These are phyloP conservation scores for Rosa hybrid DNA, from an alignment of 331 rosid genomes.

Conservation along the genomic window DNA sequence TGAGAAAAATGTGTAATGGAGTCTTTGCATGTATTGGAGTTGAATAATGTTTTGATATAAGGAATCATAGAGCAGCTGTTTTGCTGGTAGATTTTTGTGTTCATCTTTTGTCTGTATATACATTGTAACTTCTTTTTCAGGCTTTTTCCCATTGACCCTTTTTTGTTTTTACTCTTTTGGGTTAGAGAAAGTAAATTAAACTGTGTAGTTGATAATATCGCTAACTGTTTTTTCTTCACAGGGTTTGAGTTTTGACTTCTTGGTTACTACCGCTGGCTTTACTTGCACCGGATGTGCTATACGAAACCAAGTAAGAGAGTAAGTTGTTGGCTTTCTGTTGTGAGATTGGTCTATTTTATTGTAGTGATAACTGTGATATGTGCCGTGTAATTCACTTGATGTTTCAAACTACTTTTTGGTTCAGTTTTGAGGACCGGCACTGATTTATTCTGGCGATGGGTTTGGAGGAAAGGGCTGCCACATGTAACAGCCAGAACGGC, in stretches of 20 bases:
- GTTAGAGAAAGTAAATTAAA: neutral
- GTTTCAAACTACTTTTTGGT: constrained; percentile 16
- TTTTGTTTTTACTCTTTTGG: neutral
- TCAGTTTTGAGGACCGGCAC: constrained; percentile 20
- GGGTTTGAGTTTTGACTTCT: neutral
- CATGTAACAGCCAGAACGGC: constrained; percentile 28
- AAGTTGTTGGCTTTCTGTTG: constrained; percentile 18
- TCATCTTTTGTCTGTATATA: too few species aligned
- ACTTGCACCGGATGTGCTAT: constrained; percentile 1
- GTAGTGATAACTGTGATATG: neutral
- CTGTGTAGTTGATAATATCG: neutral
- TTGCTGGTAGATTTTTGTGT: neutral
- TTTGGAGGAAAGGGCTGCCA: constrained; percentile 47
- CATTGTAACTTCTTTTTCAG: too few species aligned
- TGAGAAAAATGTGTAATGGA: too few species aligned
- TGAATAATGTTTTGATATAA: too few species aligned
- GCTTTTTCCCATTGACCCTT: too few species aligned
- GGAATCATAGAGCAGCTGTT: neutral
- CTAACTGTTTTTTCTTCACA: neutral
- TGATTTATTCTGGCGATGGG: constrained; percentile 46
- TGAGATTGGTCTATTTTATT: neutral
- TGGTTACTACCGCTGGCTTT: neutral
- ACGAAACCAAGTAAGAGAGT: neutral
- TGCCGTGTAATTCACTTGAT: neutral
- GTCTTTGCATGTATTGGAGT: neutral